A percentile compares a stretch with the other conserved stretches of the same genome.
These are phyloP conservation scores for Solanum ahanhuiri DNA, from an alignment of 257 asterid species.

Conservation along the genomic window DNA sequence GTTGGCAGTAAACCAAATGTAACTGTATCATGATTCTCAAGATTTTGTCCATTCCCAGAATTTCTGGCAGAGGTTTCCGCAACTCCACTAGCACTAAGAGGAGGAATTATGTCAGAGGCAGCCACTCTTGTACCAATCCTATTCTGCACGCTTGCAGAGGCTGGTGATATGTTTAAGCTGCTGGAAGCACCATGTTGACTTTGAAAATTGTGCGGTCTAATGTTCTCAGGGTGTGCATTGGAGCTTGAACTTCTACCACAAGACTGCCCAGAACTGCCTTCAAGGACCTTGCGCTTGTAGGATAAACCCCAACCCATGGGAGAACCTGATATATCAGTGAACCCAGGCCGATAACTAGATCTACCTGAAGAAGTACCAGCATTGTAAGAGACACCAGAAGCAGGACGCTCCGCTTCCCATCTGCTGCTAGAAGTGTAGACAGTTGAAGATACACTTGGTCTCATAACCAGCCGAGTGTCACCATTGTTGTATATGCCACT, in stretches of 20 bases:
- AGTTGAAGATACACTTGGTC: slow-evolving; percentile 15
- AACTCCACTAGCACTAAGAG: slow-evolving; percentile 28
- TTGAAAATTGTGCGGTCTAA: slow-evolving; percentile 31
- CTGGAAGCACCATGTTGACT: slow-evolving; percentile 25
- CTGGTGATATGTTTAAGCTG: slow-evolving; percentile 33
- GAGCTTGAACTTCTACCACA: slow-evolving; percentile 57
- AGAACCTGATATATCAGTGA: slow-evolving; percentile 36
- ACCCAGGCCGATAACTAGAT: slow-evolving; percentile 29
- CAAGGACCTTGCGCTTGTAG: slow-evolving; percentile 76
- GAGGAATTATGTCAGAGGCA: slow-evolving; percentile 25
- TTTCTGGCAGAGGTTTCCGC: slow-evolving; percentile 39
- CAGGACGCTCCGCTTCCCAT: slow-evolving; percentile 28
- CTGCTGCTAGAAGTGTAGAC: slow-evolving; percentile 23
- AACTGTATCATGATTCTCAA: slow-evolving; percentile 35
- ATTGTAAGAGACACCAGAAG: slow-evolving; percentile 26
- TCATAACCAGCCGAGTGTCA: slow-evolving; percentile 14
- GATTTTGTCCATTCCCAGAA: slow-evolving; percentile 18
- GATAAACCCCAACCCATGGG: slow-evolving; percentile 71
- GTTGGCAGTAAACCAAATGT: slow-evolving; percentile 24
- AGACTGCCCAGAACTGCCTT: slow-evolving; percentile 62
- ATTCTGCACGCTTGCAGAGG: slow-evolving; percentile 23
- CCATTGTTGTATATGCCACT: slow-evolving; percentile 21
- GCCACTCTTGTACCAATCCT: slow-evolving; percentile 24
- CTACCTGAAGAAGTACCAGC: slow-evolving; percentile 31
- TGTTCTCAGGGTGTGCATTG: slow-evolving; percentile 27